Percentiles rank a stretch among this genome's conserved stretches.
These are phyloP conservation scores for Phaeoacremonium minimum DNA, from an alignment of 2,329 filamentous ascomycete species.

Conservation along the genomic window DNA sequence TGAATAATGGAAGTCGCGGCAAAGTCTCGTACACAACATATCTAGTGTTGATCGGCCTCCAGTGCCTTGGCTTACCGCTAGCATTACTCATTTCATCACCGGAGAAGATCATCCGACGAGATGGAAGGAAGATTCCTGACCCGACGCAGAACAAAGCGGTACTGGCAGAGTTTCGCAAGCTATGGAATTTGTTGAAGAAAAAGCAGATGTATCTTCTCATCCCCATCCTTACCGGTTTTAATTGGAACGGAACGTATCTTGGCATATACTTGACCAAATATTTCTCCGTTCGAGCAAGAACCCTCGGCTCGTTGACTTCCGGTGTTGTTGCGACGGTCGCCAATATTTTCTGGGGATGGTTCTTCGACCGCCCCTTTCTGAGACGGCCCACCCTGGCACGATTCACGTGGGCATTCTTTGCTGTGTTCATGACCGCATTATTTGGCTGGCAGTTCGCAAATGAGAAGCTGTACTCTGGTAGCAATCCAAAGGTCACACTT, in stretches of 20 bases:
- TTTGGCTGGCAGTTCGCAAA: conserved; percentile 45
- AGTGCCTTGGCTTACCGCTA: conserved; percentile 39
- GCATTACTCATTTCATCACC: conserved; percentile 39
- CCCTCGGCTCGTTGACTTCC: conserved; percentile 38
- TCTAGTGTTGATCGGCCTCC: conserved; percentile 34
- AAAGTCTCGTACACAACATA: conserved; percentile 39
- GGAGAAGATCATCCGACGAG: conserved; percentile 34
- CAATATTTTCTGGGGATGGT: conserved; percentile 45
- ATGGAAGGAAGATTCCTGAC: conserved; percentile 23
- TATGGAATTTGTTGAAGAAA: conserved; percentile 31
- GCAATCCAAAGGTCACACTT: conserved; percentile 30
- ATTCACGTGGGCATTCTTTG: conserved; percentile 34
- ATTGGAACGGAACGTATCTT: conserved; percentile 46
- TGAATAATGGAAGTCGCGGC: conserved; percentile 32
- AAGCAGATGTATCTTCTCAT: conserved; percentile 43
- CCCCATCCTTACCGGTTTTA: conserved; percentile 43
- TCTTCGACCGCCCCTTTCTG: conserved; percentile 37
- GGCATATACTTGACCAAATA: conserved; percentile 49
- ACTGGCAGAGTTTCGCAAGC: conserved; percentile 28
- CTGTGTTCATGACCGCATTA: conserved; percentile 33
- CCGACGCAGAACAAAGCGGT: conserved; percentile 30
- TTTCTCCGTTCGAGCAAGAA: conserved; percentile 44
- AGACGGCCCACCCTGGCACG: conserved; percentile 36
- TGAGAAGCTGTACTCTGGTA: conserved; percentile 36
- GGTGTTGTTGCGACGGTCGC: conserved; percentile 38